Conservation (phyloP, 495 filamentous ascomycete genomes). For the Penicillium odoratum region DNA sequence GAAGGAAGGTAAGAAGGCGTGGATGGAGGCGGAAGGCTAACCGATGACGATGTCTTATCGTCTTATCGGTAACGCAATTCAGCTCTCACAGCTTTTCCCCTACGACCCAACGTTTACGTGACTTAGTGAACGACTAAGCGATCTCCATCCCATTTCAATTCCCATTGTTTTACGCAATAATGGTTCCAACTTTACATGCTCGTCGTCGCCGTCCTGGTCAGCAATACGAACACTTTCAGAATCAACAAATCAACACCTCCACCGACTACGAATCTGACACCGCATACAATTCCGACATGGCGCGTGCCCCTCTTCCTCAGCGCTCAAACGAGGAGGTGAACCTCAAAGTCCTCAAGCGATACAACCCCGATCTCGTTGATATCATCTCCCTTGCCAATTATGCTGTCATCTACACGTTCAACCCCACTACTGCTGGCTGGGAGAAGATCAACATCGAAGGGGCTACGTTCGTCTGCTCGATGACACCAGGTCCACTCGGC, state of each 20-base stretch:
- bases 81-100: not conserved
- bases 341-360: constrained; percentile 72
- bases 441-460: constrained; percentile 78
- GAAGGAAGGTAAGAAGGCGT: no score
- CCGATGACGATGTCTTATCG: not conserved
- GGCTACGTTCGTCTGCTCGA: constrained; percentile 76
- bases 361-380: constrained; percentile 63
- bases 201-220: no score
- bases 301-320: constrained; percentile 42
- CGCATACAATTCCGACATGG: constrained; percentile 45
- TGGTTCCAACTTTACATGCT: no score
- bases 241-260: constrained; percentile 31
- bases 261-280: constrained; percentile 66
- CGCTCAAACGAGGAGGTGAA: constrained; percentile 81
- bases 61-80: not conserved
- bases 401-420: constrained; percentile 77
- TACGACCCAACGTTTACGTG: not conserved
- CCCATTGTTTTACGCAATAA: no score
- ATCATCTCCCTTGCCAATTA: constrained; percentile 77
- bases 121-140: not conserved
- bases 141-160: not conserved
- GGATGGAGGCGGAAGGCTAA: no score
- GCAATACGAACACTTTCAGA: not conserved
- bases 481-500: constrained; percentile 41
- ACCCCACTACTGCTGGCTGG: constrained; percentile 61